Percentiles rank a stretch among this genome's conserved stretches.
phyloP scores from a whole-genome alignment of 164 flowering plant genomes.

The Liriodendron chinense region DNA sequence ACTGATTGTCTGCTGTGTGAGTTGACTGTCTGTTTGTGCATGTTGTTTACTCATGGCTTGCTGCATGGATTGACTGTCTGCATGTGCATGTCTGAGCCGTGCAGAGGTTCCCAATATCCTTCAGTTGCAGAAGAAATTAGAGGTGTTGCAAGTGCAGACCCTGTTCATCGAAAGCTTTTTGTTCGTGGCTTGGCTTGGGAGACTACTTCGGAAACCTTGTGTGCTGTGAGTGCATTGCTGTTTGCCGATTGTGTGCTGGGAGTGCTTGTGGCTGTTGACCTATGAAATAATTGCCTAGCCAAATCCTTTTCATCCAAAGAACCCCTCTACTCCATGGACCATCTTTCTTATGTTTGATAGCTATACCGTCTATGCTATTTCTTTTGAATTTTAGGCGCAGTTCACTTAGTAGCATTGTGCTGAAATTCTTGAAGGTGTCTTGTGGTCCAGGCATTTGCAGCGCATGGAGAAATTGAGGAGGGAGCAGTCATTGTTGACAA shows the following conservation, averaged over 20 bases:
- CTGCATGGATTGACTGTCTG: conserved; percentile 60
- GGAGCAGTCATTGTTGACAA: conserved; percentile 74
- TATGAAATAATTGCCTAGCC: background rate
- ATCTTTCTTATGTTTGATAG: background rate
- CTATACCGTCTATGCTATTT: background rate
- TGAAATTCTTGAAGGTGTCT: conserved; percentile 8
- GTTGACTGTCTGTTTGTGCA: background rate
- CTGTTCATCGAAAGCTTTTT: conserved; percentile 80
- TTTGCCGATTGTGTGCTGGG: conserved; percentile 32
- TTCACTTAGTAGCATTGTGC: conserved; percentile 1
- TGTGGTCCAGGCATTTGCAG: conserved; percentile 51
- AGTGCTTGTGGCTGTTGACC: conserved; percentile 13
- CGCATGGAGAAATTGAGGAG: conserved; percentile 78
- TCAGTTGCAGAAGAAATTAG: conserved; percentile 71
- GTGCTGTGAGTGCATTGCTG: conserved; percentile 80
- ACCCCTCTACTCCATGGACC: background rate
- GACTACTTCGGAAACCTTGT: conserved; percentile 74
- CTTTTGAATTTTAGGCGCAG: background rate
- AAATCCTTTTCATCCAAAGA: conserved; percentile 2
- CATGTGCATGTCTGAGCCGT: conserved; percentile 50
- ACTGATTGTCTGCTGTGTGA: background rate
- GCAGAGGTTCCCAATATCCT: conserved; percentile 71
- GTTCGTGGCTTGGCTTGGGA: conserved; percentile 83
- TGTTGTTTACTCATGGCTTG: conserved; percentile 33
- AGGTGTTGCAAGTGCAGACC: conserved; percentile 69